Evolutionary conservation across 2,329 filamentous ascomycete genomes (phyloP), one percentile per base, ranked within the genome.

Genomic region (Penicillium sp.): DNA sequence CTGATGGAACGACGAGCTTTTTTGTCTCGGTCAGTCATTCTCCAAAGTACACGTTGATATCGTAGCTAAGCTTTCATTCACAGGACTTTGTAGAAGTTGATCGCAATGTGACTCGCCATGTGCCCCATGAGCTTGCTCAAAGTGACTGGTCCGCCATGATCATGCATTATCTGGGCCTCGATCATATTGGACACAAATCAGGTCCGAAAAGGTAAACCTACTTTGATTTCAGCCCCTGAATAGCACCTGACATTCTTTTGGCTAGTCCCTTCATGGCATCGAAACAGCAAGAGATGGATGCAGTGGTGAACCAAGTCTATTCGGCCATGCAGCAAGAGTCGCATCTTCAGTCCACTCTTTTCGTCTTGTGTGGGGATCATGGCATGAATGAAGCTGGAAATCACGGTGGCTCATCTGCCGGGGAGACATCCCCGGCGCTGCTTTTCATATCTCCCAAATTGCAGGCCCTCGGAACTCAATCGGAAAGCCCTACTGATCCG

Each of bases 301-400:
- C 70, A 1, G 85, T 97, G 52, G 84, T 96, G 31, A 75, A 76
- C 51, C 72, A 80, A 47, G 85, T 98, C 22, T 96, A 88, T 62
- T 73, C 77, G 10, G 85, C 87, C 6, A 86, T 98, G 54, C 78
- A 86, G 60, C 77, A 76, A 3, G 72, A 86, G 46, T 64, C 77
- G 1, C 85, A 95, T 66, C 80, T 96, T 1, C 64, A 80, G 26
- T 86, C 86, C 4, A 89, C 91, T 0, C 72, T 98, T 1, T 78
- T 98, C 37, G 83, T 98, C 3, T 71, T 98, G 6, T 89, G 85
- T 46, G 93, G 93, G 46, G 94, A 98, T 60, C 93, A 98, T 64
- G 93, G 93, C n/a, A 98, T 98, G 93, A 98, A 97, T 58, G 91
- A 97, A 59, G 93, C 88, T 16, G 93, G 93, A 2, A 97, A 97